These are phyloP conservation scores for Setomelanomma holmii DNA, from an alignment of 2,329 filamentous ascomycete species.

Conservation along the genomic window DNA sequence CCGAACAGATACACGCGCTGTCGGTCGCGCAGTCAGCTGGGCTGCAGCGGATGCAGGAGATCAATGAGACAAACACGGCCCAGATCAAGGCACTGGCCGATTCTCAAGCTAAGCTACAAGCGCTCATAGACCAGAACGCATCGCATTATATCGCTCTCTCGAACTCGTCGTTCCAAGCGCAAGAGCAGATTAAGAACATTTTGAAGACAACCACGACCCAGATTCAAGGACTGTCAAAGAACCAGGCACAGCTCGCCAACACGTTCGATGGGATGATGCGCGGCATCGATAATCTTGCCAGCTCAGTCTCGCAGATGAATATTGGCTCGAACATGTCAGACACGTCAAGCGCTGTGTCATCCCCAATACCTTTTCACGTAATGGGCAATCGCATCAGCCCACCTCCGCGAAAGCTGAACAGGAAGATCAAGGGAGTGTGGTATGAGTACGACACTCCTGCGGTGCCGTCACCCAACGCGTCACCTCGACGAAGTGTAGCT, in stretches of 20 bases:
- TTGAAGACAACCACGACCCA: constrained; percentile 37
- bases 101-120: constrained; percentile 38
- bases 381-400: constrained; percentile 35
- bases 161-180: constrained; percentile 38
- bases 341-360: constrained; percentile 17
- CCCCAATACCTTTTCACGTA: constrained; percentile 14
- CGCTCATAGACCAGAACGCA: constrained; percentile 41
- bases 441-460: constrained; percentile 43
- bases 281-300: constrained; percentile 30
- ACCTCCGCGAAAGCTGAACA: constrained; percentile 41
- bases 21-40: constrained; percentile 43
- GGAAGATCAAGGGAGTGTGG: constrained; percentile 45
- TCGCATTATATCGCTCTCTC: constrained; percentile 46
- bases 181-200: constrained; percentile 37
- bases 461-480: constrained; percentile 9
- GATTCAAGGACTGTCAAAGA: constrained; percentile 35
- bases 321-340: constrained; percentile 19
- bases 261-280: constrained; percentile 42
- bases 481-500: constrained; percentile 21
- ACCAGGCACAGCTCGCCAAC: constrained; percentile 35
- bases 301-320: constrained; percentile 22
- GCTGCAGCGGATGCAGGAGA: constrained; percentile 46
- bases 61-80: constrained; percentile 43
- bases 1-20: constrained; percentile 42
- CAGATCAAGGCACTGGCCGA: constrained; percentile 45